phyloP scores from a whole-genome alignment of 2,329 filamentous ascomycete genomes.

The Periconia digitata region DNA sequence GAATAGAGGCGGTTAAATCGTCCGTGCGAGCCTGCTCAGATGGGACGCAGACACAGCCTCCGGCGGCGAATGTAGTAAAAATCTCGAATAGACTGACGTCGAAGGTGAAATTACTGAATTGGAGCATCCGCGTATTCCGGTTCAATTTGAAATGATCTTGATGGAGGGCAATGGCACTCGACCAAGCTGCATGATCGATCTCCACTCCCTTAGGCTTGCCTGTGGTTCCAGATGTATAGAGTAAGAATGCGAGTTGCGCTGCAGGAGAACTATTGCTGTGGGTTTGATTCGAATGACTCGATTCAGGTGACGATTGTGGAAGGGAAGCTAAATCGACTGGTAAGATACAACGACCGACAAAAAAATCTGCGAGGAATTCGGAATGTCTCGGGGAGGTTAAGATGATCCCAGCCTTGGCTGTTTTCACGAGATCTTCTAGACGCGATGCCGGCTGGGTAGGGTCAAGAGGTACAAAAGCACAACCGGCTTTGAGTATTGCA shows the following conservation, averaged over 20 bases:
- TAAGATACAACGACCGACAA: too few species aligned
- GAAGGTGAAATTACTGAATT: conserved; percentile 51
- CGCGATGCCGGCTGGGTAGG: conserved; percentile 9
- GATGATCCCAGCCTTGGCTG: too few species aligned
- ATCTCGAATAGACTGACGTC: conserved; percentile 56
- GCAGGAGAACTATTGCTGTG: too few species aligned
- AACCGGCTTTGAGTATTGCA: conserved; percentile 44
- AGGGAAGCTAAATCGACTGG: too few species aligned
- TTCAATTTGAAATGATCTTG: conserved; percentile 35
- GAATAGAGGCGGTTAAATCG: conserved; percentile 37
- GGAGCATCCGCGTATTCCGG: conserved; percentile 48
- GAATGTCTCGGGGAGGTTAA: too few species aligned
- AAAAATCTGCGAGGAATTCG: too few species aligned
- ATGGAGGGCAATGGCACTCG: conserved; percentile 41
- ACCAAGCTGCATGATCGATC: conserved; percentile 56
- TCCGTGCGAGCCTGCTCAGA: conserved; percentile 55
- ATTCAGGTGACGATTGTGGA: too few species aligned
- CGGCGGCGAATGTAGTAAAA: conserved; percentile 50
- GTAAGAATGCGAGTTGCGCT: conserved; percentile 58
- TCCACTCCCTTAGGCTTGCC: conserved; percentile 59
- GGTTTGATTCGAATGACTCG: too few species aligned
- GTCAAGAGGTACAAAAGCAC: conserved; percentile 31
- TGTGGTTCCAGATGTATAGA: conserved; percentile 52
- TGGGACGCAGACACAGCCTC: conserved; percentile 55
- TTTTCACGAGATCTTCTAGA: background rate